Conservation (phyloP, 805 yeast species). For the Torulaspora gathmanii region DNA sequence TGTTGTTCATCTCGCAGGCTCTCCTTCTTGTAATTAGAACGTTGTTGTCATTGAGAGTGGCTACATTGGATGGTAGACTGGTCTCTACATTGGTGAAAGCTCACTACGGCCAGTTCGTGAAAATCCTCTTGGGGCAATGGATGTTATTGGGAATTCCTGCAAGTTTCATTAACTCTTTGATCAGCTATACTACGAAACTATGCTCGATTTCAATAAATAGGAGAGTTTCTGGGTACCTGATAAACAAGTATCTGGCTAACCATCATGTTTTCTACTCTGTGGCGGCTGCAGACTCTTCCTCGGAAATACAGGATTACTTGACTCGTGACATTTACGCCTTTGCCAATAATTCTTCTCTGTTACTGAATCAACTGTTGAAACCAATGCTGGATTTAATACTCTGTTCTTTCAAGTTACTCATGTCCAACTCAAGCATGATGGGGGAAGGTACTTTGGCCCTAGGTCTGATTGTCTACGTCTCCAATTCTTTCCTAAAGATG, state of each 20-base stretch:
- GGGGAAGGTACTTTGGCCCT: conserved; percentile 74
- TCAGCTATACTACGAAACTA: conserved; percentile 55
- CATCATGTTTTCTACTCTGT: conserved; percentile 32
- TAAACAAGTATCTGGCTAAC: conserved; percentile 69
- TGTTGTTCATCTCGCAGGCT: conserved; percentile 47
- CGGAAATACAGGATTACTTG: conserved; percentile 37
- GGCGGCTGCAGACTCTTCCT: conserved; percentile 13
- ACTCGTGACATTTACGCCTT: conserved; percentile 76
- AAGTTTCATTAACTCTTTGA: conserved; percentile 66
- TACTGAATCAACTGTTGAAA: conserved; percentile 79
- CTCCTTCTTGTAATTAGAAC: conserved; percentile 63
- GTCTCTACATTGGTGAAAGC: conserved; percentile 78
- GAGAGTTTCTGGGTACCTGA: conserved; percentile 58
- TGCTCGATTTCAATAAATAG: conserved; percentile 56
- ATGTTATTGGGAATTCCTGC: conserved; percentile 84
- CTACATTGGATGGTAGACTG: conserved; percentile 77
- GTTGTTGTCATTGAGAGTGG: conserved; percentile 70
- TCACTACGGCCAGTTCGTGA: conserved; percentile 57
- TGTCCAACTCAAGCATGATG: conserved; percentile 41
- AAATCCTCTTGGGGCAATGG: conserved; percentile 63
- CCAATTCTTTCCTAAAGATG: conserved; percentile 65
- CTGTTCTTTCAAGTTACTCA: conserved; percentile 73
- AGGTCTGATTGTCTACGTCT: conserved; percentile 74
- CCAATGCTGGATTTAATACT: conserved; percentile 75
- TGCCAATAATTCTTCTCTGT: conserved; percentile 61